Evolutionary conservation across 2,329 filamentous ascomycete species (phyloP), one percentile per base, ranked within the genome.

Genomic region (Ophiostoma angusticollis): DNA sequence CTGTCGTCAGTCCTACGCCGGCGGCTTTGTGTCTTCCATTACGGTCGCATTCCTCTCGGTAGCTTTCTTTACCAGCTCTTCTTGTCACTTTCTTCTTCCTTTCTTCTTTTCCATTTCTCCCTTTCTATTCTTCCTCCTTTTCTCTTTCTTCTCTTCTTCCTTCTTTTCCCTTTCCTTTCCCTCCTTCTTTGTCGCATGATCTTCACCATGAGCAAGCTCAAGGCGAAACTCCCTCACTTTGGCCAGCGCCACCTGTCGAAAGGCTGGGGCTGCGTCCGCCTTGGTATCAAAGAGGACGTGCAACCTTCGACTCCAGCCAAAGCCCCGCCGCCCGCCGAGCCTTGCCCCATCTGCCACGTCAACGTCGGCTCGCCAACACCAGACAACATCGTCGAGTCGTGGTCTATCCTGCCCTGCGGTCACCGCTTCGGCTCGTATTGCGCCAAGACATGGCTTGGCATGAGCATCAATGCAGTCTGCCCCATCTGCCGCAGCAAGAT

Each of bases 321-420:
- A 24, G n/a, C 14, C 2, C 11, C 8, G 12, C 27, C 9, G 13
- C 18, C 24, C 3, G 29, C 37, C 2, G 16, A 42, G 22, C 40
- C 52, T 42, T 67, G 63, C 38, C 56, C 58, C 32, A 66, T 67
- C 45, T 67, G 63, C 47, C 59, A 63, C 40, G 59, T 64, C 40
- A 50, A 54, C 5, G 55, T 65, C 25, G 62, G 61, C 38, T 37
- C 53, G 11, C 40, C 42, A 14, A 62, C 55, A 23, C 52, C 55
- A 5, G 60, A 64, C 38, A 59, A 57, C 44, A 49, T 56, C 38
- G 37, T 52, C 22, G 63, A 67, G 47, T 43, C 51, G 3, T 65
- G 61, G 62, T 57, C 58, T 14, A 44, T 49, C 19, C 50, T 67
- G 6, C 58, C 62, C 11, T 67, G 63, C 49, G 58, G 59, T 5